Percentiles rank a stretch among this genome's conserved stretches.
Evolutionary conservation across 352 stramenopile genomes (phyloP).

Genomic region (Pythium vanterpoolii): DNA sequence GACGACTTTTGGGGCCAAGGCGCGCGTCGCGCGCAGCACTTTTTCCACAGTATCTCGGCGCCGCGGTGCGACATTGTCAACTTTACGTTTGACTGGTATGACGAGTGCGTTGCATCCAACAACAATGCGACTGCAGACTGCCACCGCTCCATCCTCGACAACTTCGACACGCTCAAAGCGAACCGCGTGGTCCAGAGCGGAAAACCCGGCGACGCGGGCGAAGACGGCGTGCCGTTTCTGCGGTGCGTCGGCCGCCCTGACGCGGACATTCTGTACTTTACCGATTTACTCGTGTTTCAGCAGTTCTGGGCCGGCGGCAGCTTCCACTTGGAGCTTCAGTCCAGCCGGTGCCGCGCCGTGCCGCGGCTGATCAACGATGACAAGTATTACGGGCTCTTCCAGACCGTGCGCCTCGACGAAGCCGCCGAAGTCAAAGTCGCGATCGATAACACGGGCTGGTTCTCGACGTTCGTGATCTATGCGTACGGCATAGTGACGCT

Average conservation of each 20-base stretch:
- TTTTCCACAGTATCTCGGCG: conserved; percentile 36
- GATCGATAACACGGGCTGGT: too few species aligned
- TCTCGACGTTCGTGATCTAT: too few species aligned
- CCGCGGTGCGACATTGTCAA: conserved; percentile 37
- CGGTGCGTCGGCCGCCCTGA: conserved; percentile 23
- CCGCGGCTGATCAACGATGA: neutral
- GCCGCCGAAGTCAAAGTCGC: too few species aligned
- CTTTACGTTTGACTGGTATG: conserved; percentile 12
- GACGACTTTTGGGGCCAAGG: conserved; percentile 34
- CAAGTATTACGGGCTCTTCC: neutral
- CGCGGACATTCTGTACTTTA: conserved; percentile 27
- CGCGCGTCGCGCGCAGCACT: conserved; percentile 24
- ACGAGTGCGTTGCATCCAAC: neutral
- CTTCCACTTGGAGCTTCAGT: conserved; percentile 37
- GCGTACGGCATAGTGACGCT: too few species aligned
- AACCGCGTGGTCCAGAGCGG: conserved; percentile 25
- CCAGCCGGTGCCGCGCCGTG: conserved; percentile 27
- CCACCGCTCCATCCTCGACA: conserved; percentile 27
- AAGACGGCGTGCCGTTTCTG: conserved; percentile 23
- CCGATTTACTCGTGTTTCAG: conserved; percentile 30
- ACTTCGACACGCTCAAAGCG: conserved; percentile 27
- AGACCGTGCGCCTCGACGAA: too few species aligned
- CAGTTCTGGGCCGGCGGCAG: conserved; percentile 34
- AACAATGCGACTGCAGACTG: conserved; percentile 25
- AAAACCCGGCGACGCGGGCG: conserved; percentile 27